Conservation (phyloP, 192 early-diverging fungal genomes). For the Coemansia erecta region DNA sequence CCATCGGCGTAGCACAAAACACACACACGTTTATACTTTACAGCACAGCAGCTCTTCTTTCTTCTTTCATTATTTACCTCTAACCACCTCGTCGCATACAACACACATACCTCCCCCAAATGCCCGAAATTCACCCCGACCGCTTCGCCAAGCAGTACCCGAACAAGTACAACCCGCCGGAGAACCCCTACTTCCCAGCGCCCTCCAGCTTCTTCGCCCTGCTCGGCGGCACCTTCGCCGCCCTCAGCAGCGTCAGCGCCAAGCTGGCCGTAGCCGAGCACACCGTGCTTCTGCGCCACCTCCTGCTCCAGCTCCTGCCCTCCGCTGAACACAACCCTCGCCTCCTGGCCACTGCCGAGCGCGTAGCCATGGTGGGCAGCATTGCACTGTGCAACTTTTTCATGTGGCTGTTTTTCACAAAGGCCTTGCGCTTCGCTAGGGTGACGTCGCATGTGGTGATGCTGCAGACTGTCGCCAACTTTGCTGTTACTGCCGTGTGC, state of each 20-base stretch:
- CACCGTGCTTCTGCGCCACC: not conserved
- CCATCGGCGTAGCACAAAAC: too few relatives aligned
- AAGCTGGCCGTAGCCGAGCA: slow-evolving; percentile 65
- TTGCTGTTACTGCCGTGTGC: slow-evolving; percentile 67
- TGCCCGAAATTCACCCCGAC: slow-evolving; percentile 41
- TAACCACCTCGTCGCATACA: not conserved
- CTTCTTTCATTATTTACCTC: not conserved
- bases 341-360: slow-evolving; percentile 17
- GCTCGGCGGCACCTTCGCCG: slow-evolving; percentile 70
- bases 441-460: slow-evolving; percentile 76
- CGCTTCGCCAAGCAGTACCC: slow-evolving; percentile 28
- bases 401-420: slow-evolving; percentile 90
- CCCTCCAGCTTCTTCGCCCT: slow-evolving; percentile 40
- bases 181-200: slow-evolving; percentile 13
- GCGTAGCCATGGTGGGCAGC: slow-evolving; percentile 55
- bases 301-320: slow-evolving; percentile 23
- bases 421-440: slow-evolving; percentile 69
- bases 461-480: slow-evolving; percentile 77
- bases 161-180: slow-evolving; percentile 23
- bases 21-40: too few relatives aligned
- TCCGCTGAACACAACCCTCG: slow-evolving; percentile 7
- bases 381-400: slow-evolving; percentile 71
- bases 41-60: too few relatives aligned
- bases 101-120: not conserved
- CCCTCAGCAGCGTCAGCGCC: slow-evolving; percentile 76